Base-by-base conservation (phyloP, 2,329 filamentous ascomycete genomes). In the Aspergillus ruber region DNA sequence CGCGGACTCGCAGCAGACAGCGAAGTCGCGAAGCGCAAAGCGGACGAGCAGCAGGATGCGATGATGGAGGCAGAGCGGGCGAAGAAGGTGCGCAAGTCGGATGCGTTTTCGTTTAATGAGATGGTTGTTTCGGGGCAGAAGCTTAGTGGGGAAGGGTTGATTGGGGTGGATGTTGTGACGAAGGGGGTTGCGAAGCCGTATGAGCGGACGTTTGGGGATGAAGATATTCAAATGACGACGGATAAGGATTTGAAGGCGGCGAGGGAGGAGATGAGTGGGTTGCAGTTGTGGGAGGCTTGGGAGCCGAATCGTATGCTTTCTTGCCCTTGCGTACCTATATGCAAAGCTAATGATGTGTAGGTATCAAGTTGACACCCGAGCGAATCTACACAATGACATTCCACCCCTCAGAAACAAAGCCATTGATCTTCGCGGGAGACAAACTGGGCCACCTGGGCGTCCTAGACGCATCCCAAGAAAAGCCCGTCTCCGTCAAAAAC, bases 381-480 rank as follows among this genome's bases (percentile, higher is more conserved):
- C 75, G 91, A 45, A 80, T 95, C 12, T 98, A 97, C 62, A 79
- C 87, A 0, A 82, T 97, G 58, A 83, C 85, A 0, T 91, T 98
- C 57, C 93, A 98, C 59, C 93, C 93, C 0, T 90, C 84, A 0
- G 76, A 83, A 49, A 83, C 90, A 2, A 97, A 97, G 60, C 83
- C 90, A 0, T 75, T 98, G 2, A 79, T 97, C 1, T 94, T 98
- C 63, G 91, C 91, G 0, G 91, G 91, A 9, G 93, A 98, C 61
- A 98, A 98, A 65, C 79, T 94, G 55, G 91, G 93, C 1, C 87
- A 89, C 20, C 76, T 97, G 49, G 93, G 93, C 0, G 81, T 98
- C 1, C 91, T 96, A 46, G 91, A 98, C 62, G 90, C 85, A 1
- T 63, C 2, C 61, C 78, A 42, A 64, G 74, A 55, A 66, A 75